Evolutionary conservation across 148 eudicot species (phyloP), one percentile per base, ranked within the genome.

Genomic region (Vaccinium corymbosum): DNA sequence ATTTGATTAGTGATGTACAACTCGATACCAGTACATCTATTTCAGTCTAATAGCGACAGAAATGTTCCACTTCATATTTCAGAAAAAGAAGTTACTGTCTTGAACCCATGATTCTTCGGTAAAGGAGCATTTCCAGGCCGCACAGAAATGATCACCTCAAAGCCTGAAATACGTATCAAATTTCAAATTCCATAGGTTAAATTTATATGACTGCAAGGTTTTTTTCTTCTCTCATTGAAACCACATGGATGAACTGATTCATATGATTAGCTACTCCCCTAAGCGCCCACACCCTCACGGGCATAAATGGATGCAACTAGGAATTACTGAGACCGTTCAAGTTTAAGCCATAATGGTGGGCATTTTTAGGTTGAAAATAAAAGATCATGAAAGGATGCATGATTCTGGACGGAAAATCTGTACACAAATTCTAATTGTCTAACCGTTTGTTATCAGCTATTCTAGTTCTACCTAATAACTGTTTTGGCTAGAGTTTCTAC

Each of bases 81-180:
- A 8, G 95, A 88, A 80, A 97, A 97, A 22, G 97, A 93, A 25
- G 79, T 91, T 15, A 92, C 86, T 0, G 93, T 92, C 91, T 84
- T 91, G 85, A 94, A 92, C 29, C 95, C 98, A 56, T 97, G 98
- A 86, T 93, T 93, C 83, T 92, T 94, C 2, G 98, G 97, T 52
- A 97, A 92, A 80, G 95, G 91, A 76, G 89, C 98, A 50, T 94
- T 97, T 85, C 99, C 99, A 2, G 97, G 97, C 46, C 99, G 91
- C 61, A 97, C 73, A 27, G 99, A 94, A 51, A 97, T 92, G 80
- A 91, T 72, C 80, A 90, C 98, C 48, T 93, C 94, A 90, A 94
- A 88, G 76, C 99, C 99, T 94, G 91, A 83, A 89, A 87, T 1
- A 77, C 10, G 20, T 17, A 55, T 1, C 25, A 42, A 51, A 70